Evolutionary conservation across 495 filamentous ascomycete species (phyloP).

Genomic region (Jackrogersella multiformis): DNA sequence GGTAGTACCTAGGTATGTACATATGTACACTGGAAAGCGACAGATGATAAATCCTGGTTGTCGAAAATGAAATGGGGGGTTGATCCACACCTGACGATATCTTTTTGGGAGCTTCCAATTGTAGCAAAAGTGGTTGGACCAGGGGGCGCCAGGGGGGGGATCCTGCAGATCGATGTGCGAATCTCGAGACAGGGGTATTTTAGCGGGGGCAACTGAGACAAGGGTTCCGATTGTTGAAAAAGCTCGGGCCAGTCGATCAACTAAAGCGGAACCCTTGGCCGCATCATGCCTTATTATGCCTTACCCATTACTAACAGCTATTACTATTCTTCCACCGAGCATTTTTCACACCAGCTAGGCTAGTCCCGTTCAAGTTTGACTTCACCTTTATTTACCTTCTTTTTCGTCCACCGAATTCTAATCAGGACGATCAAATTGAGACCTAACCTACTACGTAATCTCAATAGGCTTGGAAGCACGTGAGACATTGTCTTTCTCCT

Average conservation of each 20-base stretch:
- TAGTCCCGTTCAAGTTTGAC: constrained; percentile 23
- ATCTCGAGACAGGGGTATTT: constrained; percentile 36
- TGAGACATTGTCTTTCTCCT: constrained; percentile 35
- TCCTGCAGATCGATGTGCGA: constrained; percentile 40
- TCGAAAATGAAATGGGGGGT: constrained; percentile 18
- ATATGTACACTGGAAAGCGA: no score
- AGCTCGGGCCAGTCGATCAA: constrained; percentile 21
- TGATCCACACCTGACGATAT: constrained; percentile 27
- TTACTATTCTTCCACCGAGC: constrained; percentile 28
- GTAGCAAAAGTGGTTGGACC: constrained; percentile 27
- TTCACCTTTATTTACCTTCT: constrained; percentile 15
- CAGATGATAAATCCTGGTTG: constrained; percentile 13
- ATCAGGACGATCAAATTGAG: constrained; percentile 26
- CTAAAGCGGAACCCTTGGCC: neutral
- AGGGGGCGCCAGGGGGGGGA: no score
- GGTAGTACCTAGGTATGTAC: no score
- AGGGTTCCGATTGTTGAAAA: neutral
- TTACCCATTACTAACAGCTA: constrained; percentile 21
- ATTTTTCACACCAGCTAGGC: constrained; percentile 13
- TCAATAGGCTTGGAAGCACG: constrained; percentile 19
- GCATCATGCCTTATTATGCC: neutral
- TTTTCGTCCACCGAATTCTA: constrained; percentile 22
- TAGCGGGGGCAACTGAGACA: constrained; percentile 15
- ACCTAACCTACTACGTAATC: no score
- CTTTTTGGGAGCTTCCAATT: constrained; percentile 41